Evolutionary conservation across 345 rosid genomes (phyloP), one percentile per base, ranked within the genome.

Genomic region (Rhizophora apiculata): DNA sequence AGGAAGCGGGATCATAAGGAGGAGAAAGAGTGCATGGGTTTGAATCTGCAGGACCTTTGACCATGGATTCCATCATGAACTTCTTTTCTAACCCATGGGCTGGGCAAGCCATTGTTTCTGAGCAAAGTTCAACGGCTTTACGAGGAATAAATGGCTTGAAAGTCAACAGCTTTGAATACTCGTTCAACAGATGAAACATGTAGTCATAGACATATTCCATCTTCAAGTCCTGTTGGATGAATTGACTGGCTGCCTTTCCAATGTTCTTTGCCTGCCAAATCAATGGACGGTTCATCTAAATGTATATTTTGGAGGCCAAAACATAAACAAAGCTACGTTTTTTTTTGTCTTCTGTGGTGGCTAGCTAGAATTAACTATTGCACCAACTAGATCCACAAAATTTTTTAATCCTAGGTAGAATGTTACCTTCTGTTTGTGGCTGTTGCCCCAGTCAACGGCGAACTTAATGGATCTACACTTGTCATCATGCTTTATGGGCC

Each of bases 361-460:
- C 36, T 34, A 34, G 36, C 36, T 34, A 34, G 36, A 34, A 34
- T 6, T 34, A 34, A 34, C 36, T 34, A 34, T 34, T 34, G 57
- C 26, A 6, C 57, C 7, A 10, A 53, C 15, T 54, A 24, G 58
- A 21, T 21, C 24, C 24, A 54, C 5, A 24, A 21, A 6, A 55
- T 1, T 10, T 10, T 10, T 10, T 10, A 39, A 39, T 39, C 4
- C 4, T 22, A 6, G 16, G 10, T 56, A 56, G 11, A 21, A 16
- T 8, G 11, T 24, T 43, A 78, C 81, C 74, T 78, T 65, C 43
- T 62, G n/a, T 62, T 51, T 64, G 60, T 78, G 73, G 16, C 3
- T 39, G 39, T 78, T 78, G 21, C 74, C 81, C 81, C 81, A 78
- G 1, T 78, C 77, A 8, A 78, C 81, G 2, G 78, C 81, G 29